Conservation (phyloP, 495 filamentous ascomycete species). For the Hypoxylon fragiforme region DNA sequence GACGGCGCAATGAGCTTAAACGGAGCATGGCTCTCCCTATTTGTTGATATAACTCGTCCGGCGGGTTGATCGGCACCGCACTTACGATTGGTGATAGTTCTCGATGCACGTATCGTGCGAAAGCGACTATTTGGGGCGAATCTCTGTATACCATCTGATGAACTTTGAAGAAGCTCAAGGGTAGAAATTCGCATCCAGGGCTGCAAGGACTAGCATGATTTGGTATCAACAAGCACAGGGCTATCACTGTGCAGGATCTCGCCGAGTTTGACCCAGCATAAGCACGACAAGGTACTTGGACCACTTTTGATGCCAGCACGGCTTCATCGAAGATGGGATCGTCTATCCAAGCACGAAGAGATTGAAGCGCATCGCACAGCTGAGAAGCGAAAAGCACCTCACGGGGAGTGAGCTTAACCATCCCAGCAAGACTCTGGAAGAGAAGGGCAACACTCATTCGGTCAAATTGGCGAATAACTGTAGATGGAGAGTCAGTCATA, state of each 20-base stretch:
- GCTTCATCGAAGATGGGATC: conserved; percentile 51
- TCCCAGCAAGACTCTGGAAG: conserved; percentile 49
- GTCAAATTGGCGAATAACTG: conserved; percentile 59
- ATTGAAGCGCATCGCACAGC: conserved; percentile 42
- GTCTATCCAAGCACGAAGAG: conserved; percentile 44
- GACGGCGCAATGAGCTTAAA: conserved; percentile 1
- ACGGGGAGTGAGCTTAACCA: conserved; percentile 37
- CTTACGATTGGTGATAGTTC: conserved; percentile 48
- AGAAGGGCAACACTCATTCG: conserved; percentile 59
- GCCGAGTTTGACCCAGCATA: conserved; percentile 23
- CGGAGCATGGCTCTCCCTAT: conserved; percentile 6
- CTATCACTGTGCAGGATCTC: conserved; percentile 44
- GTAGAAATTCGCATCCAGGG: conserved; percentile 47
- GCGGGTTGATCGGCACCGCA: conserved; percentile 38
- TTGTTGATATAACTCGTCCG: conserved; percentile 16
- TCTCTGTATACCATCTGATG: conserved; percentile 51
- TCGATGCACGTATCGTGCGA: conserved; percentile 49
- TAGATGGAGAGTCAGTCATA: conserved; percentile 6
- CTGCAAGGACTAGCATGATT: conserved; percentile 42
- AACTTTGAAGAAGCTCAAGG: conserved; percentile 54
- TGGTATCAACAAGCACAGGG: conserved; percentile 50
- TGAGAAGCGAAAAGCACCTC: conserved; percentile 43
- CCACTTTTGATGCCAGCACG: conserved; percentile 41
- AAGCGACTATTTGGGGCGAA: conserved; percentile 47
- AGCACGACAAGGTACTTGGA: conserved; percentile 46